A percentile compares a stretch with the other conserved stretches of the same genome.
phyloP scores from a whole-genome alignment of 768 basidiomycete species.

The Leccinum incarnatum region DNA sequence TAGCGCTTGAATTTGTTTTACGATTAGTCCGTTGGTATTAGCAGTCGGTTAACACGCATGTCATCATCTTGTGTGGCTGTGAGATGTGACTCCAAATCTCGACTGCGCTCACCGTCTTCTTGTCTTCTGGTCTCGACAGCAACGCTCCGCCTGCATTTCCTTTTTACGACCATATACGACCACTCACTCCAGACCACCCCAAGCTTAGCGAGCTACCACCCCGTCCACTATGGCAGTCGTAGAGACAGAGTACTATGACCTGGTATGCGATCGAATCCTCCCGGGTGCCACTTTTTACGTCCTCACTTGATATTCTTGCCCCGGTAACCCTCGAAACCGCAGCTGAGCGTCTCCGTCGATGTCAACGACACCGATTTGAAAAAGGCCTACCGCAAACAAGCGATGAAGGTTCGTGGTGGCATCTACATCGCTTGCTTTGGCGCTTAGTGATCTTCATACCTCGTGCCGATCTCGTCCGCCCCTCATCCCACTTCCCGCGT shows the following conservation, averaged over 20 bases:
- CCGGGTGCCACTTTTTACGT: neutral
- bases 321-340: constrained; percentile 2
- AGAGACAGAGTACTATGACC: constrained; percentile 86
- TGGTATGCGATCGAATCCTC: constrained; percentile 46
- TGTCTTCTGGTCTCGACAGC: neutral
- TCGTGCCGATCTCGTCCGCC: neutral
- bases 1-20: constrained; percentile 20
- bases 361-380: constrained; percentile 81
- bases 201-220: neutral
- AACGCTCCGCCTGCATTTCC: neutral
- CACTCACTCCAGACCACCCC: constrained; percentile 2
- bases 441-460: neutral
- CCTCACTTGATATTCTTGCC: neutral
- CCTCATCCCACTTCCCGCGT: neutral
- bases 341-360: constrained; percentile 73
- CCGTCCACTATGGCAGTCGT: constrained; percentile 70
- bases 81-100: constrained; percentile 8
- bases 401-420: constrained; percentile 71
- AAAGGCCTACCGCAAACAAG: constrained; percentile 92
- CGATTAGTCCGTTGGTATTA: neutral
- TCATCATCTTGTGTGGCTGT: constrained; percentile 31
- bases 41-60: constrained; percentile 4
- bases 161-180: constrained; percentile 3
- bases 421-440: neutral
- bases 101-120: neutral